phyloP scores from a whole-genome alignment of 257 asterid species.

The Lavandula angustifolia region DNA sequence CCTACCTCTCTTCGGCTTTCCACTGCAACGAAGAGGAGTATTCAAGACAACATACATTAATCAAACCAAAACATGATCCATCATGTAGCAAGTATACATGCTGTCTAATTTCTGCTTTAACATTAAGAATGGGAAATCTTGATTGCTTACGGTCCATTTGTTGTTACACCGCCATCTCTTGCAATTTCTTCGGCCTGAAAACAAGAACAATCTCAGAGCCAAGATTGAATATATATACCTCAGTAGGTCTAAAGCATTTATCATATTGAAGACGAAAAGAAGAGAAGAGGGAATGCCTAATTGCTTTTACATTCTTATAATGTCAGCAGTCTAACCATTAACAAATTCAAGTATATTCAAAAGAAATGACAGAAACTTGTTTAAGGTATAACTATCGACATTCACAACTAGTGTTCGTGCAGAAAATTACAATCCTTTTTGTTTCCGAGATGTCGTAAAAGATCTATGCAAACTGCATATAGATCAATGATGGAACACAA shows the following conservation, averaged over 20 bases:
- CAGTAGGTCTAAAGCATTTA: slow-evolving; percentile 5
- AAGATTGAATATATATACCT: slow-evolving; percentile 23
- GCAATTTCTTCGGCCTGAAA: slow-evolving; percentile 91
- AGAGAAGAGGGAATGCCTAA: slow-evolving; percentile 4
- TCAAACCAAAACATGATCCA: slow-evolving; percentile 6
- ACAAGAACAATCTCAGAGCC: slow-evolving; percentile 4
- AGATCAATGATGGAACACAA: slow-evolving; percentile 10
- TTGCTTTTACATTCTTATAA: not conserved
- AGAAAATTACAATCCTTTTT: not conserved
- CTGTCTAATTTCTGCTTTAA: not conserved
- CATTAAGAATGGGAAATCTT: slow-evolving; percentile 8
- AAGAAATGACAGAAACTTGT: not conserved
- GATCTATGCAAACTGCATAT: slow-evolving; percentile 5
- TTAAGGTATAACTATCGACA: not conserved
- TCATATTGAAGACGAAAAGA: not conserved
- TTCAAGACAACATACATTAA: not conserved
- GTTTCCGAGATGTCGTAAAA: not conserved
- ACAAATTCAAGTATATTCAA: slow-evolving; percentile 11
- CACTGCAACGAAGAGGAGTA: slow-evolving; percentile 47
- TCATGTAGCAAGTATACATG: not conserved
- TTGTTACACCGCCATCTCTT: slow-evolving; percentile 74
- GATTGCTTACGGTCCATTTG: slow-evolving; percentile 79
- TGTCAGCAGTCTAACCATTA: slow-evolving; percentile 3
- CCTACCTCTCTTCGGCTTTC: slow-evolving; percentile 86
- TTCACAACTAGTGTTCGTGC: not conserved